Evolutionary conservation across 2,329 filamentous ascomycete genomes (phyloP).

Genomic region (Penicillium sp.): DNA sequence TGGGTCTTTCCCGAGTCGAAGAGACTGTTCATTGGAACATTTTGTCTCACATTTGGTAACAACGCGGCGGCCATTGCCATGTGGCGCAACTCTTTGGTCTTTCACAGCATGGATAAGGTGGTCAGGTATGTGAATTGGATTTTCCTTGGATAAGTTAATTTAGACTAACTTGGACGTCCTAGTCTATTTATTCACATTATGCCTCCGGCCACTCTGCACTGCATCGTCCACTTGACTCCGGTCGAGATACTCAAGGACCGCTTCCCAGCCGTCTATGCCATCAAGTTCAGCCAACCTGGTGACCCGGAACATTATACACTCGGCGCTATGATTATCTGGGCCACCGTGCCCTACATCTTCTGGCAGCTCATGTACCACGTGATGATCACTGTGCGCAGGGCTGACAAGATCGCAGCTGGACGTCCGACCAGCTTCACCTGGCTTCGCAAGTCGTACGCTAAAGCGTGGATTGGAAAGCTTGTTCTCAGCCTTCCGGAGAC

Average conservation of each 20-base stretch:
- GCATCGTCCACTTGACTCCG: constrained; percentile 76
- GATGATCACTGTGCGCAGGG: constrained; percentile 88
- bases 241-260: constrained; percentile 59
- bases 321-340: constrained; percentile 85
- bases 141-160: background rate
- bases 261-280: constrained; percentile 80
- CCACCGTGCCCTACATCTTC: constrained; percentile 81
- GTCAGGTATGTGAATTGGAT: constrained; percentile 56
- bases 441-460: constrained; percentile 86
- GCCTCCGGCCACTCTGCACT: constrained; percentile 91
- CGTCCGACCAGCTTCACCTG: constrained; percentile 96
- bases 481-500: constrained; percentile 70
- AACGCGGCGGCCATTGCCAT: constrained; percentile 97
- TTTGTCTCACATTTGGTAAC: constrained; percentile 90
- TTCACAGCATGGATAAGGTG: constrained; percentile 97
- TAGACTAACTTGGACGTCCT: constrained; percentile 4
- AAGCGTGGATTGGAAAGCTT: constrained; percentile 78
- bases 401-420: constrained; percentile 91
- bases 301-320: constrained; percentile 75
- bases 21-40: constrained; percentile 83
- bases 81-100: constrained; percentile 98
- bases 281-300: constrained; percentile 64
- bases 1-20: constrained; percentile 91
- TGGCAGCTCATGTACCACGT: constrained; percentile 95
- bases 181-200: constrained; percentile 99